Percentiles rank a stretch among this genome's conserved stretches.
These are phyloP conservation scores for Pichia thaimueangensis DNA, from an alignment of 805 yeast species.

Conservation along the genomic window DNA sequence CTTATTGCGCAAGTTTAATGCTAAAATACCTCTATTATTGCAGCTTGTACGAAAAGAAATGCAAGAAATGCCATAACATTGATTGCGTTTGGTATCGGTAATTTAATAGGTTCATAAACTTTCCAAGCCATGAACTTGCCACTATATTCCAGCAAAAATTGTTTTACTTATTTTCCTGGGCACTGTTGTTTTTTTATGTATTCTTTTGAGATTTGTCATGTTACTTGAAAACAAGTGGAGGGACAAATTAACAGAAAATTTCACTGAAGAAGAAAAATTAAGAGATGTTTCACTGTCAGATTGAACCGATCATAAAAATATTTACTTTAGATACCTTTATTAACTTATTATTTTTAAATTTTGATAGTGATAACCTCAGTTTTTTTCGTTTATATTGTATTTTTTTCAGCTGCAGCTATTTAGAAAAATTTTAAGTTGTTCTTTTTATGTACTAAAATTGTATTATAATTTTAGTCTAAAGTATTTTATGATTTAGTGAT, in stretches of 20 bases:
- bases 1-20: constrained; percentile 19
- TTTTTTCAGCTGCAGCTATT: too few relatives aligned
- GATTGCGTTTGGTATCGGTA: constrained; percentile 41
- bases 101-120: constrained; percentile 47
- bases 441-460: too few relatives aligned
- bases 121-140: constrained; percentile 44
- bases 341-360: neutral
- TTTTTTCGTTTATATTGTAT: too few relatives aligned
- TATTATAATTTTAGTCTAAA: too few relatives aligned
- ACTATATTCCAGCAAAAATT: constrained; percentile 42
- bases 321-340: neutral
- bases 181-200: neutral
- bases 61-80: constrained; percentile 40
- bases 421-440: too few relatives aligned
- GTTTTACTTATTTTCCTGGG: constrained; percentile 13
- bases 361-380: too few relatives aligned
- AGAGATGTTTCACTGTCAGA: neutral
- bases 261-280: neutral
- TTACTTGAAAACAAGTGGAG: constrained; percentile 1
- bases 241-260: neutral
- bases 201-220: constrained; percentile 2
- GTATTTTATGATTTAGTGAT: too few relatives aligned
- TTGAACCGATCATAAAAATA: constrained; percentile 1
- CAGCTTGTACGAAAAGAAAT: constrained; percentile 46
- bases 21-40: constrained; percentile 30